A percentile compares a stretch with the other conserved stretches of the same genome.
phyloP scores from a whole-genome alignment of 768 basidiomycete species.

The Lactarius sanguifluus region DNA sequence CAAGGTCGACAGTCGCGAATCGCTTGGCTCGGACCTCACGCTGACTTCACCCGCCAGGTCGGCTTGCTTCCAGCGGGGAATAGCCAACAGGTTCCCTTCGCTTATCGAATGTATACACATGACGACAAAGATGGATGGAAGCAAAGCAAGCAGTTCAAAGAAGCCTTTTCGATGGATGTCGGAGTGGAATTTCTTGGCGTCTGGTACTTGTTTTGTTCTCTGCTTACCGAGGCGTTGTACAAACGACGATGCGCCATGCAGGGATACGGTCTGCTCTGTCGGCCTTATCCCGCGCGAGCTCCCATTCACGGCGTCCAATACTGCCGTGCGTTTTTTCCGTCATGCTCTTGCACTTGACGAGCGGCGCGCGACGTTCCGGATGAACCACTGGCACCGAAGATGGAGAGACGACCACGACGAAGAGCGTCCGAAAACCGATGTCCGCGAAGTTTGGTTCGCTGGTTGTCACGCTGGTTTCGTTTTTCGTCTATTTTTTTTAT shows the following conservation, averaged over 20 bases:
- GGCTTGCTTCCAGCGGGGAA: conserved; percentile 71
- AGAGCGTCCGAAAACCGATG: conserved; percentile 46
- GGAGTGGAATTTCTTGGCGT: conserved; percentile 73
- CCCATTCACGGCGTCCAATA: conserved; percentile 65
- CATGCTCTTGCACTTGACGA: conserved; percentile 74
- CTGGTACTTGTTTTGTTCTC: conserved; percentile 44
- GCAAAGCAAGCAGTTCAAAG: conserved; percentile 68
- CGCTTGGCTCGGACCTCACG: neutral
- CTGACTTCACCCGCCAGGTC: conserved; percentile 41
- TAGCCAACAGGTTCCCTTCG: conserved; percentile 76
- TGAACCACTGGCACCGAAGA: conserved; percentile 32
- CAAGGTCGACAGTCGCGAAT: conserved; percentile 42
- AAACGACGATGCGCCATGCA: conserved; percentile 34
- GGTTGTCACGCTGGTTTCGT: conserved; percentile 65
- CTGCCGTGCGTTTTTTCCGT: conserved; percentile 61
- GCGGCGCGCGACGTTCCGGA: conserved; percentile 56
- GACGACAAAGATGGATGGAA: conserved; percentile 59
- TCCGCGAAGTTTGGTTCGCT: conserved; percentile 80
- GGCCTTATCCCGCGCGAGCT: conserved; percentile 65
- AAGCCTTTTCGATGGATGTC: conserved; percentile 72
- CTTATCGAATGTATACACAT: conserved; percentile 68
- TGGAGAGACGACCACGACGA: conserved; percentile 41
- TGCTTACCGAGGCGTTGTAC: neutral
- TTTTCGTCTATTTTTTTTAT: conserved; percentile 26
- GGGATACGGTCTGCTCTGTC: conserved; percentile 72